Conservation (phyloP, 208 protist species). For the Trypanosoma cruzi region DNA sequence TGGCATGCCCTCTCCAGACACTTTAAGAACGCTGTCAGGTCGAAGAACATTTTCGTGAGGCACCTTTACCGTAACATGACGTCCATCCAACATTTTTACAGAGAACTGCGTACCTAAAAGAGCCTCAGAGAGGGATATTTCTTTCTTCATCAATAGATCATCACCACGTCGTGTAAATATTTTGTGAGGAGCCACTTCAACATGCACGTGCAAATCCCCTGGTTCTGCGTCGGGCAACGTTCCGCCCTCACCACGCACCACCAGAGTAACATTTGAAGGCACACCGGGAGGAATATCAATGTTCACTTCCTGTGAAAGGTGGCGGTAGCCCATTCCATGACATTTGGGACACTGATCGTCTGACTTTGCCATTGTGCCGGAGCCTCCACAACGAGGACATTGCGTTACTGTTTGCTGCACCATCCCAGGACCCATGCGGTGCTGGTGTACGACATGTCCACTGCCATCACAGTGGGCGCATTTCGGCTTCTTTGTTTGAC, state of each 20-base stretch:
- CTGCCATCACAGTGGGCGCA: slow-evolving; percentile 94
- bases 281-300: slow-evolving; percentile 97
- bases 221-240: slow-evolving; percentile 91
- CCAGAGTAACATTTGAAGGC: slow-evolving; percentile 95
- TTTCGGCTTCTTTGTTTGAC: slow-evolving; percentile 82
- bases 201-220: slow-evolving; percentile 97
- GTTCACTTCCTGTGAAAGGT: slow-evolving; percentile 94
- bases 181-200: slow-evolving; percentile 94
- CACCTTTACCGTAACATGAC: slow-evolving; percentile 82
- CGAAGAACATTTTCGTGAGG: slow-evolving; percentile 59
- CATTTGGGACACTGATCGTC: slow-evolving; percentile 96
- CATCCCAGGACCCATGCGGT: slow-evolving; percentile 97
- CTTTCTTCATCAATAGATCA: slow-evolving; percentile 93
- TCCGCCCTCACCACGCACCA: slow-evolving; percentile 96
- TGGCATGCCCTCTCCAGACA: slow-evolving; percentile 88
- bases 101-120: slow-evolving; percentile 90
- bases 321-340: slow-evolving; percentile 92
- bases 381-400: slow-evolving; percentile 94
- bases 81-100: slow-evolving; percentile 93
- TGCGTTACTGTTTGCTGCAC: slow-evolving; percentile 94
- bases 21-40: slow-evolving; percentile 78
- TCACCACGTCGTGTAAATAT: slow-evolving; percentile 94
- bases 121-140: slow-evolving; percentile 94
- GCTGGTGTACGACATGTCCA: slow-evolving; percentile 92
- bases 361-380: slow-evolving; percentile 88